phyloP scores from a whole-genome alignment of 1,139 yeast species.

The Pichia sp. region DNA sequence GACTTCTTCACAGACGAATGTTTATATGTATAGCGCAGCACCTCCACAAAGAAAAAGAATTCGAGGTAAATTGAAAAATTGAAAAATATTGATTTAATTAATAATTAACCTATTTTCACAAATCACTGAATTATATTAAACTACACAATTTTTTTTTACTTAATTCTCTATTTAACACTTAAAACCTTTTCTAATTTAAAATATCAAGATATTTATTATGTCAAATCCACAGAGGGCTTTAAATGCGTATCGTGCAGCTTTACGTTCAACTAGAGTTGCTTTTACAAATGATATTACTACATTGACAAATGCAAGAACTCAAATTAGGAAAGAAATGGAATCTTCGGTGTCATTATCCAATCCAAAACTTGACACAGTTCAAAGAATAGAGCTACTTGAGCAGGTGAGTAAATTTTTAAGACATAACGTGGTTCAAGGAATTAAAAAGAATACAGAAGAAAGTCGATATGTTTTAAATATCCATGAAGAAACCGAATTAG shows the following conservation, averaged over 20 bases:
- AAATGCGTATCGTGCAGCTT: conserved; percentile 59
- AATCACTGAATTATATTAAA: too few relatives aligned
- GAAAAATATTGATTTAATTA: too few relatives aligned
- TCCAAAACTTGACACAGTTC: conserved; percentile 42
- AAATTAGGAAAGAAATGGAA: conserved; percentile 41
- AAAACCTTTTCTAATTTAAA: neutral
- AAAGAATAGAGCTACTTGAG: conserved; percentile 55
- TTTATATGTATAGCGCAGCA: too few relatives aligned
- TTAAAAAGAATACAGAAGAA: conserved; percentile 40
- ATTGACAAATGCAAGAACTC: conserved; percentile 54
- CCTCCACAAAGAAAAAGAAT: too few relatives aligned
- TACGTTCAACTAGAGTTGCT: conserved; percentile 63
- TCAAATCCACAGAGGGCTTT: conserved; percentile 22
- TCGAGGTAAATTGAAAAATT: too few relatives aligned
- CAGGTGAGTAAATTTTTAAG: conserved; percentile 66
- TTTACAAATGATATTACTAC: conserved; percentile 53
- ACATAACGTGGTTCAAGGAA: conserved; percentile 81
- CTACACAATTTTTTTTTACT: too few relatives aligned
- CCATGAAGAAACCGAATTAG: conserved; percentile 79
- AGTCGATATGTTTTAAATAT: conserved; percentile 54
- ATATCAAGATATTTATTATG: conserved; percentile 4
- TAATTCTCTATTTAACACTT: too few relatives aligned
- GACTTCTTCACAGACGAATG: too few relatives aligned
- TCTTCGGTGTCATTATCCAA: conserved; percentile 35
- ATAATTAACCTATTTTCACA: too few relatives aligned